Conservation (phyloP, 1,139 yeast genomes). For the Hemisphaericaspora xylofermentans region DNA sequence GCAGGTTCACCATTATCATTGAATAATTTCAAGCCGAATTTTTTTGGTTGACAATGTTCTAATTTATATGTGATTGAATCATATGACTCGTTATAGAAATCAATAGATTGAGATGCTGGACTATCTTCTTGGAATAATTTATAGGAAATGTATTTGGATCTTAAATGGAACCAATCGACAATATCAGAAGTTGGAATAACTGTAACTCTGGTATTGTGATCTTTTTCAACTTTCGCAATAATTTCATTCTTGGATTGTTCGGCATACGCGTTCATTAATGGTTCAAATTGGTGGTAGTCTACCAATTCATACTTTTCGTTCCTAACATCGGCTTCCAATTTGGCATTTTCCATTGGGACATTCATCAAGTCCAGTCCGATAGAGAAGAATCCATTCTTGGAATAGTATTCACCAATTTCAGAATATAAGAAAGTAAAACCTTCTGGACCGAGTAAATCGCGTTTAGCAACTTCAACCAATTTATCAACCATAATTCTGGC, state of each 20-base stretch:
- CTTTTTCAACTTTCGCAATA: constrained; percentile 19
- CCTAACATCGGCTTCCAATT: background rate
- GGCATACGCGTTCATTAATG: constrained; percentile 24
- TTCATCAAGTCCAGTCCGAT: constrained; percentile 43
- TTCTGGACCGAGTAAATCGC: constrained; percentile 28
- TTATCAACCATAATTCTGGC: constrained; percentile 61
- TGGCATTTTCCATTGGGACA: constrained; percentile 12
- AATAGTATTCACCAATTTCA: constrained; percentile 70
- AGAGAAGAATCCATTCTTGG: constrained; percentile 56
- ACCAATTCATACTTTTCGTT: constrained; percentile 17
- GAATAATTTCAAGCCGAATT: constrained; percentile 33
- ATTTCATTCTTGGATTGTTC: constrained; percentile 21
- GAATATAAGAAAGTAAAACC: constrained; percentile 60
- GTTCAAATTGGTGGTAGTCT: constrained; percentile 33
- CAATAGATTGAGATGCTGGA: constrained; percentile 16
- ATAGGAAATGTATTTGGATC: constrained; percentile 38
- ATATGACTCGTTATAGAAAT: constrained; percentile 25
- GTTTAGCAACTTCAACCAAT: constrained; percentile 29
- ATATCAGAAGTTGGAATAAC: constrained; percentile 29
- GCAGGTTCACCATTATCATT: constrained; percentile 15
- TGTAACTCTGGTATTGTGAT: constrained; percentile 31
- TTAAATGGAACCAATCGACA: constrained; percentile 47
- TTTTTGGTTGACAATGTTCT: constrained; percentile 23
- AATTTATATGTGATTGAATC: constrained; percentile 25
- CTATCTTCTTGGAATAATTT: constrained; percentile 23